Evolutionary conservation across 208 protist species (phyloP).

Genomic region (Trypanosoma mega): DNA sequence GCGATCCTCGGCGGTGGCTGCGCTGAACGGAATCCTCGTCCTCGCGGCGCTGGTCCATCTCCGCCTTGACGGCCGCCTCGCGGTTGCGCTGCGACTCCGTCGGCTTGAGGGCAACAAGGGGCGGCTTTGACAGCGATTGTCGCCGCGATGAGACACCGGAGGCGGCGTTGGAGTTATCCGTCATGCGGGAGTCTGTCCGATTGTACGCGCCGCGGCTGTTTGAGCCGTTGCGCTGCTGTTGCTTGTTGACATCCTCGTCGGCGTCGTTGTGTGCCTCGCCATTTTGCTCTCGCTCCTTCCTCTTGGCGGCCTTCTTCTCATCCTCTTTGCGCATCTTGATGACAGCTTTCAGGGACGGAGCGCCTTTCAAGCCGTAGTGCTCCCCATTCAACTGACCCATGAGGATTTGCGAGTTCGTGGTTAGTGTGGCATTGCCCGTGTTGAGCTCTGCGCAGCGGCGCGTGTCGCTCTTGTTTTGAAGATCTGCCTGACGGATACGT

Average conservation of each 20-base stretch:
- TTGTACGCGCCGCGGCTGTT: constrained; percentile 10
- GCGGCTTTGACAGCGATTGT: constrained; percentile 49
- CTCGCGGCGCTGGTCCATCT: constrained; percentile 28
- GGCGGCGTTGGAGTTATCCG: constrained; percentile 18
- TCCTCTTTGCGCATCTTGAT: constrained; percentile 50
- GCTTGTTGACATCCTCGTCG: constrained; percentile 16
- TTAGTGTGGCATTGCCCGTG: constrained; percentile 59
- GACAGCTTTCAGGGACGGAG: constrained; percentile 32
- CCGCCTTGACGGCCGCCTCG: constrained; percentile 35
- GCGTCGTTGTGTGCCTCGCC: constrained; percentile 14
- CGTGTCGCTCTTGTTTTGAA: constrained; percentile 56
- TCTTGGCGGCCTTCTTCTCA: constrained; percentile 31
- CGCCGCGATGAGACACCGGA: constrained; percentile 39
- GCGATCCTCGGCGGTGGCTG: constrained; percentile 1
- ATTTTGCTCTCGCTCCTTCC: constrained; percentile 20
- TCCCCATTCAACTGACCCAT: constrained; percentile 73
- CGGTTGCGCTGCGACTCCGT: constrained; percentile 47
- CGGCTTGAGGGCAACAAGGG: constrained; percentile 48
- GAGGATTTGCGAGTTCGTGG: constrained; percentile 64
- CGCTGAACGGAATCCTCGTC: background rate
- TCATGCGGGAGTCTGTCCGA: constrained; percentile 18
- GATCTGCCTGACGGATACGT: constrained; percentile 44
- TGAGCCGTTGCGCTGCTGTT: background rate
- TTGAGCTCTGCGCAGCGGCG: constrained; percentile 71
- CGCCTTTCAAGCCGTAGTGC: constrained; percentile 74